These are phyloP conservation scores for Fusarium penzigii DNA, from an alignment of 2,329 filamentous ascomycete species.

Conservation along the genomic window DNA sequence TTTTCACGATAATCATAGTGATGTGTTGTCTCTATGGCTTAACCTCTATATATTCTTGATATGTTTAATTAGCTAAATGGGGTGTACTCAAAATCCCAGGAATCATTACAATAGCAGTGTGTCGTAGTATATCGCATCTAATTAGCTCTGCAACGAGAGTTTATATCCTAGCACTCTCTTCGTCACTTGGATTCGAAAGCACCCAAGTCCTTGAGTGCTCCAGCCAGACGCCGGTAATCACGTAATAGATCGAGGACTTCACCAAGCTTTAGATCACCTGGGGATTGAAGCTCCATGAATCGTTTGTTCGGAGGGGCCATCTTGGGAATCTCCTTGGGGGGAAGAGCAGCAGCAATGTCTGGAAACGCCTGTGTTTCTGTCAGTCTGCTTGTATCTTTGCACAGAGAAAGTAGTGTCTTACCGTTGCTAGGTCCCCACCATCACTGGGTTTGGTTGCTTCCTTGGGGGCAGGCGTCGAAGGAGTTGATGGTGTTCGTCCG, in stretches of 20 bases:
- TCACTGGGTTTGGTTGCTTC: conserved; percentile 45
- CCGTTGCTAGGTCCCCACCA: conserved; percentile 58
- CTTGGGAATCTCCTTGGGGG: conserved; percentile 56
- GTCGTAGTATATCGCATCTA: too few relatives aligned
- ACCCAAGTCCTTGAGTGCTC: conserved; percentile 61
- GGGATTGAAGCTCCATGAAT: conserved; percentile 72
- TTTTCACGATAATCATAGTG: too few relatives aligned
- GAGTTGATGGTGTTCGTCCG: conserved; percentile 52
- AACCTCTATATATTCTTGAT: too few relatives aligned
- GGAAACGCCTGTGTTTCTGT: conserved; percentile 54
- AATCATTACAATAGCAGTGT: too few relatives aligned
- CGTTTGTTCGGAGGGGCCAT: conserved; percentile 68
- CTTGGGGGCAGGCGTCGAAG: conserved; percentile 39
- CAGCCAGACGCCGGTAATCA: conserved; percentile 73
- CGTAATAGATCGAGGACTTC: conserved; percentile 71
- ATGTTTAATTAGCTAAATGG: too few relatives aligned
- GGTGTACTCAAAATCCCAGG: too few relatives aligned
- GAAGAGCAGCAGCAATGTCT: conserved; percentile 56
- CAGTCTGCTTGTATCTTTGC: background rate
- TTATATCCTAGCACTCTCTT: background rate
- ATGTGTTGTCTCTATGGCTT: too few relatives aligned
- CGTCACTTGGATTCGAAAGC: conserved; percentile 53
- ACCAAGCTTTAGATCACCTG: conserved; percentile 69
- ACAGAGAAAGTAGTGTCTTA: conserved; percentile 37
- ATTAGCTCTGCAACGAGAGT: too few relatives aligned